Evolutionary conservation across 2,329 filamentous ascomycete species (phyloP).

Genomic region (Ophiocordyceps camponoti-floridani): DNA sequence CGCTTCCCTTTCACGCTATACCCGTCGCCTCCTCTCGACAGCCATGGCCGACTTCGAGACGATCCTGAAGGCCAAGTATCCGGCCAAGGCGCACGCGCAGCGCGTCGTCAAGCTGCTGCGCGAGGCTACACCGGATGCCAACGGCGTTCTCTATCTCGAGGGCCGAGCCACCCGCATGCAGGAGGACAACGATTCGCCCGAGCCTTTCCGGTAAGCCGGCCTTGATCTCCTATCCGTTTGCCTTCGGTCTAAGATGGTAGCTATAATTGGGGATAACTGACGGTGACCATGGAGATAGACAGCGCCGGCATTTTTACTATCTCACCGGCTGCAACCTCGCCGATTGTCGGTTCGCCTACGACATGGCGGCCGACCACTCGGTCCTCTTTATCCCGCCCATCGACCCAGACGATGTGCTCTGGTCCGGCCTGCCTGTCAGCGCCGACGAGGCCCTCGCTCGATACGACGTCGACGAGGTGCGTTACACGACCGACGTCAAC

Average conservation of each 20-base stretch:
- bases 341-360: slow-evolving; percentile 67
- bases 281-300: too few relatives aligned
- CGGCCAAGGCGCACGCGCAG: slow-evolving; percentile 72
- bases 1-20: too few relatives aligned
- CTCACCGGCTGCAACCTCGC: slow-evolving; percentile 68
- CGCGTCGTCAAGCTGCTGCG: slow-evolving; percentile 68
- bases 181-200: slow-evolving; percentile 76
- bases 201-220: slow-evolving; percentile 51
- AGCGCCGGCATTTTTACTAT: slow-evolving; percentile 90
- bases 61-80: slow-evolving; percentile 47
- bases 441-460: slow-evolving; percentile 53
- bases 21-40: slow-evolving; percentile 1
- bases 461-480: slow-evolving; percentile 71
- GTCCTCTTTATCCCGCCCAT: slow-evolving; percentile 85
- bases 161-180: slow-evolving; percentile 62
- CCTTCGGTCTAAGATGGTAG: too few relatives aligned
- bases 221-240: too few relatives aligned
- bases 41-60: slow-evolving; percentile 26
- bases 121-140: slow-evolving; percentile 41
- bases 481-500: slow-evolving; percentile 57
- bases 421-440: slow-evolving; percentile 74
- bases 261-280: too few relatives aligned
- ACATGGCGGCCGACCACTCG: slow-evolving; percentile 52
- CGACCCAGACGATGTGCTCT: slow-evolving; percentile 79
- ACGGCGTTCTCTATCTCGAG: slow-evolving; percentile 74